Conservation (phyloP, 2,329 filamentous ascomycete genomes). For the Dendrostoma leiphaemia region DNA sequence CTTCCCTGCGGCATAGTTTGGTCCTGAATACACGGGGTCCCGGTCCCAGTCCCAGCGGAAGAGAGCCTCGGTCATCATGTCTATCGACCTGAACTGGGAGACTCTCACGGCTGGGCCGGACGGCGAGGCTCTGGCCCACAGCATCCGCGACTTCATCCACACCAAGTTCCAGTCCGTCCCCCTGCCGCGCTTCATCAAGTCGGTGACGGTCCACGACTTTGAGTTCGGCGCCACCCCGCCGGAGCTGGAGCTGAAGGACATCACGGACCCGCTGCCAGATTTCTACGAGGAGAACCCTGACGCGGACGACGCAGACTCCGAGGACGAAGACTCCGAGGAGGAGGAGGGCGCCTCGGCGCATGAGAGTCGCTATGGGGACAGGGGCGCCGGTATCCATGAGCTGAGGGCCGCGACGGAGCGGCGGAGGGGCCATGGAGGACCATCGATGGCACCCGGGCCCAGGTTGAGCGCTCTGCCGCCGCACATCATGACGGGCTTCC, state of each 20-base stretch:
- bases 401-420: slow-evolving; percentile 26
- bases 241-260: slow-evolving; percentile 89
- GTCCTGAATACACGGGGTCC: too few relatives aligned
- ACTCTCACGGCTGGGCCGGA: slow-evolving; percentile 86
- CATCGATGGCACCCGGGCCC: slow-evolving; percentile 1
- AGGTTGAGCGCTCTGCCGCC: slow-evolving; percentile 30
- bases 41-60: not conserved
- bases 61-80: slow-evolving; percentile 59
- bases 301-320: slow-evolving; percentile 55
- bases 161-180: slow-evolving; percentile 91
- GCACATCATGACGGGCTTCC: slow-evolving; percentile 35
- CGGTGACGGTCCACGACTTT: slow-evolving; percentile 91
- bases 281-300: slow-evolving; percentile 87
- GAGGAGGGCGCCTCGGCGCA: slow-evolving; percentile 37
- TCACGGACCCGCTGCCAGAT: slow-evolving; percentile 90
- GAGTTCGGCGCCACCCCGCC: slow-evolving; percentile 84
- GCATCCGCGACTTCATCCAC: slow-evolving; percentile 90
- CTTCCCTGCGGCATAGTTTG: not conserved
- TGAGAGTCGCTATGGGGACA: slow-evolving; percentile 24
- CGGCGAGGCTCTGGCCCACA: slow-evolving; percentile 77
- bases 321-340: slow-evolving; percentile 31
- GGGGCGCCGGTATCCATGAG: slow-evolving; percentile 30
- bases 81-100: slow-evolving; percentile 96
- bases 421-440: slow-evolving; percentile 19
- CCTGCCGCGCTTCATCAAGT: slow-evolving; percentile 93